Conservation (phyloP, 148 eudicot species). For the Talinum fruticosum region DNA sequence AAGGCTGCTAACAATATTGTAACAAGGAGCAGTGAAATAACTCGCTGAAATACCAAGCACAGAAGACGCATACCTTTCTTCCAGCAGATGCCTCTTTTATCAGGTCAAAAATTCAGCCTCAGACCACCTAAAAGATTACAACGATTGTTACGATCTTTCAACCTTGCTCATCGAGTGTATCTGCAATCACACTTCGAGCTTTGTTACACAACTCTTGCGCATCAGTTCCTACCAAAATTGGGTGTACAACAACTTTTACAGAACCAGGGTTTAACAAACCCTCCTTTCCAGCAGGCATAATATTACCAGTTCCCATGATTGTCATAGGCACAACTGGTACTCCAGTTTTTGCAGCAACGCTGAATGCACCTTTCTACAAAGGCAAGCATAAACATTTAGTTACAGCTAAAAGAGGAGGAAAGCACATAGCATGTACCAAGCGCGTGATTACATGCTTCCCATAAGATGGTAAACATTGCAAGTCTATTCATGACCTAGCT, state of each 20-base stretch:
- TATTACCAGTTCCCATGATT: slow-evolving; percentile 81
- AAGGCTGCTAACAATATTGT: neutral
- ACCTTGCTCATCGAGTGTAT: slow-evolving; percentile 43
- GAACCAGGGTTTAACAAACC: slow-evolving; percentile 57
- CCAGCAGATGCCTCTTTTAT: neutral
- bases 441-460: neutral
- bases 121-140: neutral
- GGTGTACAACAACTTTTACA: slow-evolving; percentile 74
- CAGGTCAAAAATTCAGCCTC: neutral
- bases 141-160: slow-evolving; percentile 19
- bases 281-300: slow-evolving; percentile 91
- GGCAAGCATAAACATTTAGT: neutral
- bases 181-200: slow-evolving; percentile 65
- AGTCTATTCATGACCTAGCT: neutral
- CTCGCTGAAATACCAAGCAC: neutral
- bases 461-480: neutral
- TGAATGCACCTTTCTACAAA: slow-evolving; percentile 95
- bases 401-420: neutral
- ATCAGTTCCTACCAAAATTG: slow-evolving; percentile 54
- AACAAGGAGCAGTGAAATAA: neutral
- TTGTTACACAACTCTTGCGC: slow-evolving; percentile 59
- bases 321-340: slow-evolving; percentile 90
- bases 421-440: neutral
- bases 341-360: slow-evolving; percentile 75
- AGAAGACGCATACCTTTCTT: slow-evolving; percentile 22